Conservation (phyloP, 2,329 filamentous ascomycete genomes). For the Fusarium nodosum region DNA sequence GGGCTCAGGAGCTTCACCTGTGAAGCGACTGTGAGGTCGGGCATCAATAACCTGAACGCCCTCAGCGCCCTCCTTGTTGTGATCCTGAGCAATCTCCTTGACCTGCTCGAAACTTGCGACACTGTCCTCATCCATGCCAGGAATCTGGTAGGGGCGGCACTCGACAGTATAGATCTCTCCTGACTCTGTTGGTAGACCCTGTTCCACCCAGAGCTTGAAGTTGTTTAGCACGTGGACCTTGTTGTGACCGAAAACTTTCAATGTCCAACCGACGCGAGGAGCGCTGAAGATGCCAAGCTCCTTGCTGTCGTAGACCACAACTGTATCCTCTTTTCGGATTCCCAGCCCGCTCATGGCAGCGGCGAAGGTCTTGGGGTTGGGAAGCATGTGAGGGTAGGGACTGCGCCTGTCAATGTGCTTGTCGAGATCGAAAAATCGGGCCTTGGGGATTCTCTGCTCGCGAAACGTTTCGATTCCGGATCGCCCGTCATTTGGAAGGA, state of each 20-base stretch:
- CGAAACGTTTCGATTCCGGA: constrained; percentile 85
- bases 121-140: constrained; percentile 70
- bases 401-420: constrained; percentile 88
- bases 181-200: constrained; percentile 85
- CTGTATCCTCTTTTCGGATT: constrained; percentile 85
- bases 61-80: constrained; percentile 85
- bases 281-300: constrained; percentile 96
- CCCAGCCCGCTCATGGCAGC: constrained; percentile 90
- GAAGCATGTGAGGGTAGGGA: constrained; percentile 97
- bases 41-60: constrained; percentile 92
- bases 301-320: constrained; percentile 94
- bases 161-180: constrained; percentile 78
- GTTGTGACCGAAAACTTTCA: constrained; percentile 89
- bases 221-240: constrained; percentile 95
- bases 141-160: constrained; percentile 74
- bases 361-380: constrained; percentile 82
- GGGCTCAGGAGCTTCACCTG: constrained; percentile 87
- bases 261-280: constrained; percentile 92
- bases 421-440: constrained; percentile 97
- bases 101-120: constrained; percentile 88
- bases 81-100: constrained; percentile 79
- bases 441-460: constrained; percentile 85
- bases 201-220: constrained; percentile 91
- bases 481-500: constrained; percentile 90
- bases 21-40: constrained; percentile 82